A percentile compares a stretch with the other conserved stretches of the same genome.
Conservation (phyloP, 768 basidiomycete species). For the Boletus tylopilopsis region DNA sequence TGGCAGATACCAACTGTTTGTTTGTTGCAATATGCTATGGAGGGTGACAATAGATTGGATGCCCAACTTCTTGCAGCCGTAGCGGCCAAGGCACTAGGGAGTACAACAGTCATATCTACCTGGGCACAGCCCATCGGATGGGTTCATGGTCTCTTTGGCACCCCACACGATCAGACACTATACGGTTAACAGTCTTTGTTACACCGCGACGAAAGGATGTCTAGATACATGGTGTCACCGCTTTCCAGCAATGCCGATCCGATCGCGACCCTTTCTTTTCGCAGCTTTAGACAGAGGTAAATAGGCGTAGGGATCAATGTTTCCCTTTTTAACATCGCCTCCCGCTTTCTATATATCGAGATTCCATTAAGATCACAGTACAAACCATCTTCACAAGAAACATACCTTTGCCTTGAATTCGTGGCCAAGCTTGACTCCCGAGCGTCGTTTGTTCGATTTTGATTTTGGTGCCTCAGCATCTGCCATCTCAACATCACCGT, state of each 20-base stretch:
- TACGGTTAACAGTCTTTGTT: conserved; percentile 47
- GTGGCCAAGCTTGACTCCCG: conserved; percentile 61
- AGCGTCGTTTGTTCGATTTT: conserved; percentile 52
- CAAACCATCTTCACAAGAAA: conserved; percentile 4
- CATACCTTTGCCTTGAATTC: conserved; percentile 96
- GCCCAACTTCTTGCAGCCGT: conserved; percentile 59
- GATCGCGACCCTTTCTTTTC: conserved; percentile 49
- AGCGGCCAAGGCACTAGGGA: conserved; percentile 44
- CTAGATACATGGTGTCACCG: conserved; percentile 33
- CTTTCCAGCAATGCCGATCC: conserved; percentile 63
- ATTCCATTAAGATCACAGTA: conserved; percentile 4
- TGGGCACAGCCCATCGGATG: conserved; percentile 71
- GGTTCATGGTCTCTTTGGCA: conserved; percentile 59
- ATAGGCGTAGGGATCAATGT: conserved; percentile 92
- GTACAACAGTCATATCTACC: conserved; percentile 26
- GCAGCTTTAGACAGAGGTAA: conserved; percentile 79
- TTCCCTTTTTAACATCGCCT: conserved; percentile 87
- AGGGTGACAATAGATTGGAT: conserved; percentile 79
- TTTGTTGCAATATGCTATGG: conserved; percentile 72
- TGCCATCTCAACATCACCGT: conserved; percentile 71
- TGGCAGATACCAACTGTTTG: conserved; percentile 54
- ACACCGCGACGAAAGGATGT: background rate
- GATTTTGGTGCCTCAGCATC: conserved; percentile 50
- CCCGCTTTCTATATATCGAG: conserved; percentile 70
- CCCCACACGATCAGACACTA: conserved; percentile 67